Conservation (phyloP, 805 yeast species). For the Yamadazyma sp. region DNA sequence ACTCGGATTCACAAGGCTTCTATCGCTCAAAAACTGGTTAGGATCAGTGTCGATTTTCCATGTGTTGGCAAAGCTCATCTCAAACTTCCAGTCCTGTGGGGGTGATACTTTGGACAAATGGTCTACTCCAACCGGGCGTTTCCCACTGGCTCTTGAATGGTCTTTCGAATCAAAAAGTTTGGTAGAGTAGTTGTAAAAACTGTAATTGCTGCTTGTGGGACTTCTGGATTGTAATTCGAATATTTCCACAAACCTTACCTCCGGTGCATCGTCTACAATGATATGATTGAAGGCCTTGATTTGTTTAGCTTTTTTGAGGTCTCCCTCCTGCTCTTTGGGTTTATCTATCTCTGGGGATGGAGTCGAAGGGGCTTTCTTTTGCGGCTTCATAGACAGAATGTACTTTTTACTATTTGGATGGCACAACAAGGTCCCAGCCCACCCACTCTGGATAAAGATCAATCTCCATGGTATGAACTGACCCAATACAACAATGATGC, state of each 20-base stretch:
- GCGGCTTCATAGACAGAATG: slow-evolving; percentile 19
- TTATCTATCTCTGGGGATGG: slow-evolving; percentile 10
- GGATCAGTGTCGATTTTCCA: slow-evolving; percentile 69
- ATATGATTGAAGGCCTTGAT: slow-evolving; percentile 42
- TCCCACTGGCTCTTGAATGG: slow-evolving; percentile 37
- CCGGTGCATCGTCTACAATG: slow-evolving; percentile 69
- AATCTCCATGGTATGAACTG: slow-evolving; percentile 64
- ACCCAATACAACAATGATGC: slow-evolving; percentile 44
- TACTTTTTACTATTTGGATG: slow-evolving; percentile 58
- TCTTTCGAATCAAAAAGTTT: slow-evolving; percentile 55
- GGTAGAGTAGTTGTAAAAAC: slow-evolving; percentile 55
- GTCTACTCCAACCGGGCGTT: slow-evolving; percentile 65
- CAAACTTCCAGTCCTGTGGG: slow-evolving; percentile 75
- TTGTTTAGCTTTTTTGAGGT: slow-evolving; percentile 7
- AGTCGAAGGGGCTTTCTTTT: slow-evolving; percentile 9
- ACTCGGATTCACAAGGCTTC: slow-evolving; percentile 30
- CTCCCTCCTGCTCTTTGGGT: slow-evolving; percentile 7
- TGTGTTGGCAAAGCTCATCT: slow-evolving; percentile 44
- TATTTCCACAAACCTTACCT: slow-evolving; percentile 63
- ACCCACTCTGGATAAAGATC: slow-evolving; percentile 54
- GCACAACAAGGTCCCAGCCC: slow-evolving; percentile 51
- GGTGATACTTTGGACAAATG: slow-evolving; percentile 56
- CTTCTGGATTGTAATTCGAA: slow-evolving; percentile 74
- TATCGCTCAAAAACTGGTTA: slow-evolving; percentile 48
- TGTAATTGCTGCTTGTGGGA: slow-evolving; percentile 60